Conservation (phyloP, 139 green algal genomes). For the Deuterostichococcus epilithicus region DNA sequence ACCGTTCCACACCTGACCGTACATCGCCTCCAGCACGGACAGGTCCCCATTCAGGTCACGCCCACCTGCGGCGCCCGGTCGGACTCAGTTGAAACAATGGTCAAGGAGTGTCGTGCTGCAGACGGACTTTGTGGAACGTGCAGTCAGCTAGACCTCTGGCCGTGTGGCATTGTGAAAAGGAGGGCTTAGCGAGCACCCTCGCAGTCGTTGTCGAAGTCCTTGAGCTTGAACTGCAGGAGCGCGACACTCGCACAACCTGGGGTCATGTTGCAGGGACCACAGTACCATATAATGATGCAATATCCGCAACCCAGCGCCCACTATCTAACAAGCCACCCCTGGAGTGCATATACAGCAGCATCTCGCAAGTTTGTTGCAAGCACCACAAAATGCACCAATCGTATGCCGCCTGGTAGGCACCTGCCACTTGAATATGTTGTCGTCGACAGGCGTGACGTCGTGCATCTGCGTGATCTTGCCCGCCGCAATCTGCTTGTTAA, state of each 20-base stretch:
- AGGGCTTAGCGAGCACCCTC: background rate
- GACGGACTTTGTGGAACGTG: too few species aligned
- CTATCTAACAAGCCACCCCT: too few species aligned
- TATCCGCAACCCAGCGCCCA: too few species aligned
- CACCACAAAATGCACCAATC: background rate
- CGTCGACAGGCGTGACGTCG: constrained; percentile 8
- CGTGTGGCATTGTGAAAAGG: too few species aligned
- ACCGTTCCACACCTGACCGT: constrained; percentile 2
- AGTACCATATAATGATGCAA: too few species aligned
- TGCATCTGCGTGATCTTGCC: constrained; percentile 8
- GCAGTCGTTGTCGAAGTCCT: constrained; percentile 24
- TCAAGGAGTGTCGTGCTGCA: too few species aligned
- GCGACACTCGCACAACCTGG: background rate
- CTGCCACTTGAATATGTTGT: constrained; percentile 20
- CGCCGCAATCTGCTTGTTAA: background rate
- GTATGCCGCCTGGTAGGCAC: background rate
- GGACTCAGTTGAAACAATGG: too few species aligned
- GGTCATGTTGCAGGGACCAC: background rate
- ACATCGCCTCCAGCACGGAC: background rate
- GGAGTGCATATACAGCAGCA: background rate
- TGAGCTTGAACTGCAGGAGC: constrained; percentile 9
- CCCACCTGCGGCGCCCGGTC: constrained; percentile 6
- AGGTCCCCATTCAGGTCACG: constrained; percentile 21
- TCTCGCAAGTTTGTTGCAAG: background rate
- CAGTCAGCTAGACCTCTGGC: too few species aligned